Base-by-base conservation (phyloP, 257 asterid genomes). In the Perilla frutescens region DNA sequence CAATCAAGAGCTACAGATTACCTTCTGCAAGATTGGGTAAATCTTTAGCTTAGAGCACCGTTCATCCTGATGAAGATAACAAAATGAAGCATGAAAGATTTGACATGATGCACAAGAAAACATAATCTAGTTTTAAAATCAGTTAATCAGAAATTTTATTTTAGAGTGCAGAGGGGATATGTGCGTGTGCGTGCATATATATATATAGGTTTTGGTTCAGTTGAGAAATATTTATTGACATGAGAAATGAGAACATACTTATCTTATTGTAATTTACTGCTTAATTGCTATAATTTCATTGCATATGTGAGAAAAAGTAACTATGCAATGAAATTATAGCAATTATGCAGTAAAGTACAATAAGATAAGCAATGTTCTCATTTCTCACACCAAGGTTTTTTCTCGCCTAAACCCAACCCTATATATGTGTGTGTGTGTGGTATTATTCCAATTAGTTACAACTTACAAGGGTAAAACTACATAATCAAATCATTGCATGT, bases 21-120 rank as follows among this genome's bases (percentile, higher is more conserved):
- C 99, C 99, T 95, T 95, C 86, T 95, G 98, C 86, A 92, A 85
- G 83, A 95, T 90, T 44, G 98, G 99, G 72, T 89, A 92, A 59
- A 95, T 87, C 79, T 90, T 95, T 59, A 95, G 86, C 86, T 92
- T 95, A 2, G 98, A 92, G 91, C 97, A 95, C 13, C 99, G 93
- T 78, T 95, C 99, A 79, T 95, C 99, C 99, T 95, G 94, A 43
- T 73, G 68, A 72, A 65, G 48, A 76, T 49, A 73, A 57, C 47
- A 63, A 62, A 74, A 70, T 39, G 9, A 63, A 57, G n/a, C 2
- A 45, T 60, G 36, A 53, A 60, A 53, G 44, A 48, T 62, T 78
- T 43, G 69, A 59, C 66, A 53, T 58, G 41, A 41, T 20, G 58
- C 70, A 71, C 37, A 56, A 48, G 71, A n/a, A 34, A 71, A 51